Evolutionary conservation across 441 rosid genomes (phyloP).

Genomic region (Gossypium davidsonii): DNA sequence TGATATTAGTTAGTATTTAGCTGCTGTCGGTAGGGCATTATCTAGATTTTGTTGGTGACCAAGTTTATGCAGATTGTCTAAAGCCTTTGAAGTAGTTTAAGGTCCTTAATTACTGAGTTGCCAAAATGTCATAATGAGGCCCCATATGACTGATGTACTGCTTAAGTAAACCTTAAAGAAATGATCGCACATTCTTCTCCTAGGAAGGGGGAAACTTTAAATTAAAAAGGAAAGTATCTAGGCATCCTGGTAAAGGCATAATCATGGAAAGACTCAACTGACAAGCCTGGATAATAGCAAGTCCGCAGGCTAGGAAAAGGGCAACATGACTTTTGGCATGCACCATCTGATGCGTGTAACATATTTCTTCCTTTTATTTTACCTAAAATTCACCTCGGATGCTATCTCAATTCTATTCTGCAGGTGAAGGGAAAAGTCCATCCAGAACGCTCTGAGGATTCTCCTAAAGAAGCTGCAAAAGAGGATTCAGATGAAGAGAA

Average conservation of each 20-base stretch:
- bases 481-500: constrained; percentile 60
- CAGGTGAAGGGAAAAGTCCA: constrained; percentile 50
- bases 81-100: background rate
- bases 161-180: constrained; percentile 1
- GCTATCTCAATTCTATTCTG: constrained; percentile 15
- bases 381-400: constrained; percentile 8
- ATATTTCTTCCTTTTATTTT: background rate
- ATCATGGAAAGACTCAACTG: background rate
- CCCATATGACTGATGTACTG: background rate
- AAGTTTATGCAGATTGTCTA: background rate
- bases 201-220: background rate
- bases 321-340: constrained; percentile 2
- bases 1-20: background rate
- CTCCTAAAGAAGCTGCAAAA: constrained; percentile 34
- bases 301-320: background rate
- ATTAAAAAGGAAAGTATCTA: background rate
- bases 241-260: background rate
- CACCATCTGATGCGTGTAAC: background rate
- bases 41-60: background rate
- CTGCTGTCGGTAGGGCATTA: constrained; percentile 4
- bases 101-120: background rate
- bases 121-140: background rate
- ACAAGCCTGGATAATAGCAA: background rate
- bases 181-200: constrained; percentile 3
- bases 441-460: constrained; percentile 31